A percentile compares a stretch with the other conserved stretches of the same genome.
phyloP scores from a whole-genome alignment of 139 green algal genomes.

The Volvox reticuliferus region DNA sequence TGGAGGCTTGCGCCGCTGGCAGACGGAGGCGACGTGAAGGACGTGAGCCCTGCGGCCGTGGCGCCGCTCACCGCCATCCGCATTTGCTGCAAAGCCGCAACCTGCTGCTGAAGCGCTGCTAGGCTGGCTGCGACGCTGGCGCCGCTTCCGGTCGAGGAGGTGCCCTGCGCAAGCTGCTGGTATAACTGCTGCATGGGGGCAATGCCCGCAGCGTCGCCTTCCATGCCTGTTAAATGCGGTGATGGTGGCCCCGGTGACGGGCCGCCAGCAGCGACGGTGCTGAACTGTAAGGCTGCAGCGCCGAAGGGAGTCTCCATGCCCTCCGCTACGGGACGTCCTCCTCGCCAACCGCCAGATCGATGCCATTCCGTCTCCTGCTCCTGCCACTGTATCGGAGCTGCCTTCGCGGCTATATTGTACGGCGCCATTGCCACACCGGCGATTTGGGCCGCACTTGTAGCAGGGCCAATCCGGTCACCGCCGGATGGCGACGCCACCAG shows the following conservation, averaged over 20 bases:
- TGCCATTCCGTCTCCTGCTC: neutral
- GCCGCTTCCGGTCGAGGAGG: neutral
- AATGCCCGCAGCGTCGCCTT: neutral
- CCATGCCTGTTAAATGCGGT: too few species aligned
- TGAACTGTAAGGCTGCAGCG: neutral
- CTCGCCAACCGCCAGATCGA: neutral
- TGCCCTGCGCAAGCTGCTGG: slow-evolving; percentile 1
- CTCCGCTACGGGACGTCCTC: slow-evolving; percentile 8
- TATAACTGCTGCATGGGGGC: slow-evolving; percentile 32
- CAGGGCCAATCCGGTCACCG: neutral
- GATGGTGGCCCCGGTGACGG: neutral
- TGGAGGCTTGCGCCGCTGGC: neutral
- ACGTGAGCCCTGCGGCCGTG: neutral
- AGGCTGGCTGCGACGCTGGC: slow-evolving; percentile 3
- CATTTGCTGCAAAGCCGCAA: slow-evolving; percentile 31
- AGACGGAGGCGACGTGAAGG: neutral
- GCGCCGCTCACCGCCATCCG: neutral
- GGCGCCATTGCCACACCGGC: too few species aligned
- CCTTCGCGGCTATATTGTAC: too few species aligned
- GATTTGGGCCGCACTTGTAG: neutral
- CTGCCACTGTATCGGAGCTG: neutral
- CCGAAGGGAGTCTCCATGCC: slow-evolving; percentile 33
- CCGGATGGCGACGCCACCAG: neutral
- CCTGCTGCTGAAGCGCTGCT: slow-evolving; percentile 42
- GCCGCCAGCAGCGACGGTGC: neutral